These are phyloP conservation scores for Xylaria castorea DNA, from an alignment of 495 filamentous ascomycete species.

Conservation along the genomic window DNA sequence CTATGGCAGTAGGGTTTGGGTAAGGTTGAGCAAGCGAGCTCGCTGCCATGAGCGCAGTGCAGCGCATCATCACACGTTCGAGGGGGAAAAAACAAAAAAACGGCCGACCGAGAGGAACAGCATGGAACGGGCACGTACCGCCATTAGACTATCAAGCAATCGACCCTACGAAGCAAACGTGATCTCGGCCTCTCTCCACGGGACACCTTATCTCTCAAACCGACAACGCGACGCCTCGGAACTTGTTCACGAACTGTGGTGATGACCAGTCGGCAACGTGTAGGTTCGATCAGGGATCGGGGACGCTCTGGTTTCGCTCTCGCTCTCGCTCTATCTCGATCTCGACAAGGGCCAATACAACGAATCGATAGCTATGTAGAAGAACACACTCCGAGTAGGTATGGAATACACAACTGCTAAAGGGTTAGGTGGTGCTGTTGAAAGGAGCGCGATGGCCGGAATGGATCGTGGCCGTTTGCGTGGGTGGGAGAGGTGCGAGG, in stretches of 20 bases:
- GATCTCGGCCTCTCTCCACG: constrained; percentile 18
- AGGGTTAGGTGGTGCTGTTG: not conserved
- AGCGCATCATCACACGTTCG: not conserved
- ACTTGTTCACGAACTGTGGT: not conserved
- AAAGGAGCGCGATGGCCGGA: constrained; percentile 17
- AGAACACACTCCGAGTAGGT: constrained; percentile 10
- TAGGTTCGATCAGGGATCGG: constrained; percentile 10
- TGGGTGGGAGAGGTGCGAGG: constrained; percentile 17
- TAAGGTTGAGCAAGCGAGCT: not conserved
- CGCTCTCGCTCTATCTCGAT: constrained; percentile 7
- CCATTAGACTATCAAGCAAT: constrained; percentile 30
- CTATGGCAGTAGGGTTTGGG: not conserved
- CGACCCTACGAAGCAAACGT: constrained; percentile 19
- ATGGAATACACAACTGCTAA: constrained; percentile 16
- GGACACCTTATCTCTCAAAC: constrained; percentile 1
- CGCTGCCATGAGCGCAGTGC: not conserved
- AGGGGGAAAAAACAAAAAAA: not conserved
- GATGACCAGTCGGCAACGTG: constrained; percentile 10
- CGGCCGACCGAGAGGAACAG: not conserved
- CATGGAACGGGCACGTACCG: constrained; percentile 22
- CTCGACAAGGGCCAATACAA: constrained; percentile 13
- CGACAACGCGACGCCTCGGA: not conserved
- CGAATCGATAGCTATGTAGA: constrained; percentile 3
- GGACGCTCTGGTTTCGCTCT: constrained; percentile 12
- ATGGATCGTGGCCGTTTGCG: constrained; percentile 20